Evolutionary conservation across 768 basidiomycete genomes (phyloP), one percentile per base, ranked within the genome.

Genomic region (Serpula lacrymans): DNA sequence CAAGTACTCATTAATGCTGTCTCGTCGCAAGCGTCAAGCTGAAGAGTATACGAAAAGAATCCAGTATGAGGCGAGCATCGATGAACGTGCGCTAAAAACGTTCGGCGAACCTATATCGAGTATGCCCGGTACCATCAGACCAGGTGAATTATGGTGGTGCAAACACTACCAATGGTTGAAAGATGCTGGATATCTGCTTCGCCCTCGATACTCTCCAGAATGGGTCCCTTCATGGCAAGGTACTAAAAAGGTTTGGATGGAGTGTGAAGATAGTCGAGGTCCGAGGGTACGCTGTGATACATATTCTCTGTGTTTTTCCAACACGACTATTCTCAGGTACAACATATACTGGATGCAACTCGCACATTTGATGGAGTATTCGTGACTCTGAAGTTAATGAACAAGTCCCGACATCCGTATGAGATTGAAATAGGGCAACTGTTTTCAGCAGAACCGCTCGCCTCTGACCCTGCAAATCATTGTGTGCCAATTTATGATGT

Each of bases 171-270:
- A 35, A 1, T 67, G 64, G 63, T 45, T 66, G 4, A 39, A 53
- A n/a, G 47, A 50, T 5, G 46, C 46, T 24, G 62, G 65, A 8
- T 69, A 67, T 34, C 24, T 49, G 16, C 54, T 70, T 4, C 60
- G 62, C 5, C 40, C 57, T 5, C 51, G 68, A 2, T 66, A 58
- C 30, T 21, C 33, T 3, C 64, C 65, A 0, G 55, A 52, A 22
- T 68, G 66, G 66, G 42, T 50, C 5, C 60, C 63, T 1, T 68
- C 64, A 1, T 68, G 67, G 67, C 28, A 24, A 7, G 18, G 22
- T 31, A 44, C 14, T 6, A 29, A 37, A 1, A 42, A 24, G 8
- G 4, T 12, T 11, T 18, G 20, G 4, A 23, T 27, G 10, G 4
- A 3, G 24, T 47, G 45, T 25, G 45, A 47, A 26, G 45, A 46